Evolutionary conservation across 352 stramenopile species (phyloP), one percentile per base, ranked within the genome.

Genomic region (Pythium aristosporum): DNA sequence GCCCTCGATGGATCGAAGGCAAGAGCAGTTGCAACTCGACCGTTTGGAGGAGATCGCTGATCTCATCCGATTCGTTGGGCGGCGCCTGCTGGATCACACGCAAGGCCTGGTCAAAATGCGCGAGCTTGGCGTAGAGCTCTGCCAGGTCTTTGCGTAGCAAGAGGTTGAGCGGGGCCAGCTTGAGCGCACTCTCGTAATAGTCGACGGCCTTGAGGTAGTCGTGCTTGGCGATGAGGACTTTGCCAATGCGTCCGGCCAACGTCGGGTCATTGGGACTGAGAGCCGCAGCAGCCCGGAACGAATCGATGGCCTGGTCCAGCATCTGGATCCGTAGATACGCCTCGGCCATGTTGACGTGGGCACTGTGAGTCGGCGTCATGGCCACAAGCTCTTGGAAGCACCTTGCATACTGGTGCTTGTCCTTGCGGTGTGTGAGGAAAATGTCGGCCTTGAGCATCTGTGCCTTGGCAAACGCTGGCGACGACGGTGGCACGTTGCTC

Each of bases 401-500:
- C 10, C 86, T 80, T 18, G 81, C 86, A 72, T 96, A 98, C 39
- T 84, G 67, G 25, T 87, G 63, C 61, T 96, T 97, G 74, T 98
- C 92, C 46, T 97, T 96, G 51, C 86, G 79, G 62, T 98, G 86
- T 55, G 86, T 86, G 21, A 98, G 75, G 59, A 95, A 97, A 53
- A 98, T 98, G 54, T 96, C 88, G 16, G 94, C 95, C 65, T 98
- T 98, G 57, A 96, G 76, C 68, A 96, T 92, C 68, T 98, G 90
- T 9, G 89, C 89, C 63, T 88, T 92, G 5, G 75, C 68, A 64
- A 96, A 98, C 2, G 85, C 79, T 5, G 88, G 85, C 20, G 85
- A 96, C 8, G 73, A 75, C 2, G 78, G 58, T 6, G 82, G 82
- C 3, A 98, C 91, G 50, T 80, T 88, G 60, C 86, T 92, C 5